phyloP scores from a whole-genome alignment of 345 rosid species.

The Cardamine resedifolia region DNA sequence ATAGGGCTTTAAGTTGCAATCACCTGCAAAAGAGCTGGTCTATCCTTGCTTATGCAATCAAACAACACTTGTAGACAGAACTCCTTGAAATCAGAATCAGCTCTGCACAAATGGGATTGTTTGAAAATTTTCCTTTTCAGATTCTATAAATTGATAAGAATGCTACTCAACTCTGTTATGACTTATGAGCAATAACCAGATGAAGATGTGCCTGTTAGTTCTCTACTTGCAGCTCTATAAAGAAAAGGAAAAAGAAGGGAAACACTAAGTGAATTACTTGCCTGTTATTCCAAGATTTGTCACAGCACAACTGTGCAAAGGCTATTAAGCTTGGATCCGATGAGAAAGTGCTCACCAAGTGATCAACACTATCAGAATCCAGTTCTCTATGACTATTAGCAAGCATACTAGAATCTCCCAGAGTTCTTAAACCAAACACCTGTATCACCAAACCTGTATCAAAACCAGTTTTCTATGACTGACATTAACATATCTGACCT shows the following conservation, averaged over 20 bases:
- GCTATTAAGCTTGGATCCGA: slow-evolving; percentile 96
- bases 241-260: background rate
- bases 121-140: background rate
- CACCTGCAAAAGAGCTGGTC: slow-evolving; percentile 96
- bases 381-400: slow-evolving; percentile 43
- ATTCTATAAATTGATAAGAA: background rate
- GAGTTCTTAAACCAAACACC: slow-evolving; percentile 78
- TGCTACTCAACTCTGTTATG: background rate
- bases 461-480: slow-evolving; percentile 14
- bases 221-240: background rate
- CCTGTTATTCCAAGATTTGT: slow-evolving; percentile 84
- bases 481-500: slow-evolving; percentile 12
- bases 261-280: slow-evolving; percentile 30
- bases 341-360: slow-evolving; percentile 89
- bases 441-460: slow-evolving; percentile 33
- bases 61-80: slow-evolving; percentile 92
- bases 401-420: slow-evolving; percentile 40
- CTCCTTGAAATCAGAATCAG: slow-evolving; percentile 82
- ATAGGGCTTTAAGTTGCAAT: slow-evolving; percentile 10
- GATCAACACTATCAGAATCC: slow-evolving; percentile 70
- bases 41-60: slow-evolving; percentile 96
- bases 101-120: slow-evolving; percentile 54
- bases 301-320: slow-evolving; percentile 88
- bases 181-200: background rate
- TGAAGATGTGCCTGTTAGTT: background rate